Evolutionary conservation across 106 monocot genomes (phyloP), one percentile per base, ranked within the genome.

Genomic region (Ottelia alismoides): DNA sequence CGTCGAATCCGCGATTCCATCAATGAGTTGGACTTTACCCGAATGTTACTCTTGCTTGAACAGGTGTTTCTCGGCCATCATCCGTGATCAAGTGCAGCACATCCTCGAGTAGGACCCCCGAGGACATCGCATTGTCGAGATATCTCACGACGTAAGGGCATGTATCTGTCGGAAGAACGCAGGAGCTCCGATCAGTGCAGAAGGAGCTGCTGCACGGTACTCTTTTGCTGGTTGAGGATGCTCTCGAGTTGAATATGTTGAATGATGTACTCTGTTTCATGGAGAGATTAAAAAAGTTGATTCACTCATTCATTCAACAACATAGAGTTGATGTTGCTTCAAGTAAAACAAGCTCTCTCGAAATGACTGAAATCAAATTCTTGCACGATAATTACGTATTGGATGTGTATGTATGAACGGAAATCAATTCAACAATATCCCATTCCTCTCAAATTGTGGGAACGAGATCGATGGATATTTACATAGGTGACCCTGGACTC

Each of bases 71-170:
- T 16, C 25, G 57, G 20, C 54, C 27, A 49, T 67, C 70, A 22
- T 88, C 84, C 1, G 88, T 85, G 43, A 43, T 81, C 44, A 96
- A 28, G 68, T 88, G 74, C 49, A 96, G 31, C 48, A 84, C 55
- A 74, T 96, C 94, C 69, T 88, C 65, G 29, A 96, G 63, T 56
- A 96, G 40, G 48, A 71, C 27, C 19, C 94, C 94, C 40, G 78
- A 69, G 25, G 94, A 75, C 16, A 88, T 88, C 7, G 88, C 73
- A 48, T 84, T 67, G 23, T 57, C 65, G 25, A 80, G 80, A 23
- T 96, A 96, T 31, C 62, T 51, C 30, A 88, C 75, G 17, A 16
- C 61, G 76, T 96, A 96, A 25, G 75, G 68, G 35, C 94, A 96
- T 27, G 54, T 53, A 45, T 31, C 65, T 17, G 21, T 16, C 25